phyloP scores from a whole-genome alignment of 441 rosid genomes.

The Gossypium lobatum region DNA sequence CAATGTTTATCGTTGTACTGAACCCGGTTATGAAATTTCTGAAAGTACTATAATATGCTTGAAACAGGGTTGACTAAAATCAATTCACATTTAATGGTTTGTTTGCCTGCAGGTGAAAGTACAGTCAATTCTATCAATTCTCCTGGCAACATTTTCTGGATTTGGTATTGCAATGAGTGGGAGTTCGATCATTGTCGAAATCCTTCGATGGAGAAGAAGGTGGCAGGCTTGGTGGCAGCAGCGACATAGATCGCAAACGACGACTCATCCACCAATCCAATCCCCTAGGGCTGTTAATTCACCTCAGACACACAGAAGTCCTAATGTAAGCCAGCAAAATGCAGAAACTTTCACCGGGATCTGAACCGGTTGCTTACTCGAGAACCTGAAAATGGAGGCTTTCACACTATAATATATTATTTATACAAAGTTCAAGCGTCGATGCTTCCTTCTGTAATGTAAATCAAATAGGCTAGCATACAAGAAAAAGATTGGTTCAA shows the following conservation, averaged over 20 bases:
- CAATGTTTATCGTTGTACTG: neutral
- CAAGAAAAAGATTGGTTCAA: neutral
- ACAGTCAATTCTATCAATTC: conserved; percentile 47
- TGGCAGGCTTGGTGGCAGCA: conserved; percentile 33
- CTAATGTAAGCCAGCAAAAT: conserved; percentile 14
- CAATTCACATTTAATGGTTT: neutral
- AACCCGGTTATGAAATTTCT: neutral
- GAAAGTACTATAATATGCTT: too few species aligned
- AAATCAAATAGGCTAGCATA: neutral
- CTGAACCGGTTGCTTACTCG: conserved; percentile 8
- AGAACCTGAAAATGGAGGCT: neutral
- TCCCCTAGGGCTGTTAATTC: conserved; percentile 36
- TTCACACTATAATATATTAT: neutral
- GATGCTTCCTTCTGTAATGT: conserved; percentile 7
- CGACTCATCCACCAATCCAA: conserved; percentile 36
- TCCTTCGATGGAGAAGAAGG: conserved; percentile 61
- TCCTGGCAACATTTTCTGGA: conserved; percentile 75
- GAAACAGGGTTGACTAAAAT: neutral
- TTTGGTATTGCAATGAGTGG: conserved; percentile 79
- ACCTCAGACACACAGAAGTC: conserved; percentile 19
- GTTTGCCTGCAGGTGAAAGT: neutral
- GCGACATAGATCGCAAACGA: conserved; percentile 22
- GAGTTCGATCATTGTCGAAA: conserved; percentile 72
- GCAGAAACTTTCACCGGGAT: conserved; percentile 21
- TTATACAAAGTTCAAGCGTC: neutral